phyloP scores from a whole-genome alignment of 768 basidiomycete genomes.

The Amanita phalloides region DNA sequence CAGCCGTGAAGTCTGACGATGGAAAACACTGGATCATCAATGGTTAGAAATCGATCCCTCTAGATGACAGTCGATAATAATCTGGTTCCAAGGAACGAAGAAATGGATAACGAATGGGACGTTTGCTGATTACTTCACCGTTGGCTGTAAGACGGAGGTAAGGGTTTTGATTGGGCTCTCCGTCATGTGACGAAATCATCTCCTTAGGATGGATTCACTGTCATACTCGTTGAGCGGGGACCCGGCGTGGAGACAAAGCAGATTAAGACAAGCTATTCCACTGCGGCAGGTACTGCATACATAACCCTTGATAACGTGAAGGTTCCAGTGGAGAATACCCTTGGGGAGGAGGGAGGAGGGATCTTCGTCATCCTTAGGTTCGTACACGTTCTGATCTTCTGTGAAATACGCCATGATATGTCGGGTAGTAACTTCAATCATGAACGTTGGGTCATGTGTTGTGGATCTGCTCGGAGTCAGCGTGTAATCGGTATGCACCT shows the following conservation, averaged over 20 bases:
- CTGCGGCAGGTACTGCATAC: conserved; percentile 78
- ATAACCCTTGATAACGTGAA: conserved; percentile 78
- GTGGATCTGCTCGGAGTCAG: conserved; percentile 49
- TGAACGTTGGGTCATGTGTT: conserved; percentile 89
- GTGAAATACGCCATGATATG: not conserved
- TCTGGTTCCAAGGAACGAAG: conserved; percentile 39
- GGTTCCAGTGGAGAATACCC: conserved; percentile 80
- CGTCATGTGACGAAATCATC: conserved; percentile 7
- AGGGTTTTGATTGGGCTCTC: not conserved
- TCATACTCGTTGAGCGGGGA: conserved; percentile 64
- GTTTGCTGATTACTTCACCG: conserved; percentile 56
- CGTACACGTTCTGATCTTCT: not conserved
- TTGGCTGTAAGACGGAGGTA: conserved; percentile 58
- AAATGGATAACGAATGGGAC: conserved; percentile 83
- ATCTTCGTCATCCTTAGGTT: conserved; percentile 25
- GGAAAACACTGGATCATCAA: conserved; percentile 81
- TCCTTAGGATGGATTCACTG: conserved; percentile 57
- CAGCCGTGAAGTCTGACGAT: conserved; percentile 69
- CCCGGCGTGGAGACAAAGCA: conserved; percentile 49
- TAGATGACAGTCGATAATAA: not conserved
- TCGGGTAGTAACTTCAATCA: conserved; percentile 80
- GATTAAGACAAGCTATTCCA: conserved; percentile 58
- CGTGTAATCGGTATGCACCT: conserved; percentile 17
- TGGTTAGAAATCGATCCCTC: conserved; percentile 22
- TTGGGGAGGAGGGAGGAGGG: conserved; percentile 38